Base-by-base conservation (phyloP, 2,329 filamentous ascomycete species). In the Trichoderma semiorbis region DNA sequence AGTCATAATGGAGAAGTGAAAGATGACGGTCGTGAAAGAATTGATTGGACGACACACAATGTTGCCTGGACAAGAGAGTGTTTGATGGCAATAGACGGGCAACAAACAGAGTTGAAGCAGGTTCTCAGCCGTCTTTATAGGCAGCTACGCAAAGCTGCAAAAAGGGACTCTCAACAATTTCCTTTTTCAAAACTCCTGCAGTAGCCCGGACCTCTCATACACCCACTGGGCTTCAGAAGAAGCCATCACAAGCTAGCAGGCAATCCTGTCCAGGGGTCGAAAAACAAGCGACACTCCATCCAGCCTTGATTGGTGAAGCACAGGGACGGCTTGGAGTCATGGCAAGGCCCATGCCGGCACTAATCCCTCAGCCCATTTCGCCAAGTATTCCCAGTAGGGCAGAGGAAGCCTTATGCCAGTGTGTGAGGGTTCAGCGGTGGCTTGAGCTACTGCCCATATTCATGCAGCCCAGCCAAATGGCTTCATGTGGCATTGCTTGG, bases 1-100 rank as follows among this genome's bases (percentile, higher is more conserved):
- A 47, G 75, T 21, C 79, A 80, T 80, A 10, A 5, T 77, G 69
- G 7, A 61, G n/a, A 47, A 21, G 43, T n/a, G 39, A 57, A 55
- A 77, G 72, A n/a, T 18, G 16, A 36, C 28, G 18, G 30, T 11
- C 21, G 21, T 68, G 36, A 34, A 21, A 47, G 26, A 68, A 68
- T 47, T 58, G 53, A 43, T 16, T n/a, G 11, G 55, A 60, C 53
- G 26, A 34, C 53, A 43, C 16, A 26, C 16, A 7, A 30, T 21
- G 55, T 43, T 14, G 24, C n/a, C 30, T 39, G 34, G 32, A 5
- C 24, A 30, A 28, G 5, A 30, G 26, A 55, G 16, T 30, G 64
- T 24, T 43, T 10, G 24, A 21, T 10, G 8, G 32, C 16, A 21
- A 57, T 43, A 43, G 32, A 36, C 63, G 50, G n/a, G 24, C 18